Evolutionary conservation across 495 filamentous ascomycete genomes (phyloP), one percentile per base, ranked within the genome.

Genomic region (Aspergillus sparsus): DNA sequence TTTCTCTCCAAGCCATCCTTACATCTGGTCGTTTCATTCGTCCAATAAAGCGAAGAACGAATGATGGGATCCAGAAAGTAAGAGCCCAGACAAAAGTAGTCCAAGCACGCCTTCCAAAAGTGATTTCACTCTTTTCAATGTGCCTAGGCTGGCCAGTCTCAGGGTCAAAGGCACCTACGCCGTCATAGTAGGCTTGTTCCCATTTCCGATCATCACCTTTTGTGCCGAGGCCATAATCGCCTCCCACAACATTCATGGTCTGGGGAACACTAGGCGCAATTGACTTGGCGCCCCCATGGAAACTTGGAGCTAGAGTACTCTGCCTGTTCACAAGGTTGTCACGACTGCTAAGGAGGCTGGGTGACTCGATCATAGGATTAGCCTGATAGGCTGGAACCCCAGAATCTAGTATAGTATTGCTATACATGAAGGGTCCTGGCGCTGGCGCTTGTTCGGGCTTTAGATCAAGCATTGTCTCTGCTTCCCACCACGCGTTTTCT

Each of bases 11-110:
- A 6, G 94, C 94, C 85, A 98, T 89, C 1, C 94, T 89, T 44
- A 98, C 90, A 74, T 98, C 94, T 2, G 94, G 94, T 44, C 94
- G 86, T 75, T 96, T 96, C 94, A 98, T 98, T 16, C 94, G 88
- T 15, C 94, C 94, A 61, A 98, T 64, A 53, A 82, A 88, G n/a
- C 80, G 79, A 2, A 98, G 82, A 0, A 87, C 53, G 52, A 92
- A 92, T 2, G 93, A 97, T 1, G 94, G 94, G 62, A 97, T 95
- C 92, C 91, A 98, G 68, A 91, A 98, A 2, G 94, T 98, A 49
- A 93, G 61, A 5, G 83, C 80, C 93, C 93, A 98, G 11, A 93
- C 90, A 21, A 92, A 73, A 7, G 71, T 79, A 36, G 92, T 85
- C 94, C 94, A 98, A 9, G 86, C 60, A 45, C 88, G 88, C 62